Evolutionary conservation across 352 stramenopile species (phyloP).

Genomic region (Globisporangium spinosum): DNA sequence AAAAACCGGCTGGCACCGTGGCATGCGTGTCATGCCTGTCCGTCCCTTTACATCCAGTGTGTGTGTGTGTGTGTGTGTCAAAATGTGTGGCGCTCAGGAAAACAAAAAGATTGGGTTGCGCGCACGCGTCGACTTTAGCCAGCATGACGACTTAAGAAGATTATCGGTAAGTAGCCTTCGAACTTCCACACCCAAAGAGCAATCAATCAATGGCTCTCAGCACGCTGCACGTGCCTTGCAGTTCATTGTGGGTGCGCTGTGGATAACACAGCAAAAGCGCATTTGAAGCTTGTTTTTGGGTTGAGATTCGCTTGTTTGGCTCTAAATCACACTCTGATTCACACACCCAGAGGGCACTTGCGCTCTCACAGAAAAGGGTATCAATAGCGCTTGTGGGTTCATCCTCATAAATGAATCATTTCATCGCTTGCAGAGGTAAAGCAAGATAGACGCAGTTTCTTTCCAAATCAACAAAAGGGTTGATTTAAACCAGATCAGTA

Average conservation of each 20-base stretch:
- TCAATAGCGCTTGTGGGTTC: background rate
- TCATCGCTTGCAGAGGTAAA: background rate
- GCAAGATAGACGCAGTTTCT: background rate
- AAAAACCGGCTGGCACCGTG: background rate
- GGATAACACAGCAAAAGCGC: background rate
- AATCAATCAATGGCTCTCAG: background rate
- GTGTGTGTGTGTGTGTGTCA: background rate
- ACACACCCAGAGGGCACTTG: background rate
- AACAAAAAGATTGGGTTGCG: background rate
- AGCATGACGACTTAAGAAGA: background rate
- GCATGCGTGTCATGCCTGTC: background rate
- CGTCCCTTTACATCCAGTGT: background rate
- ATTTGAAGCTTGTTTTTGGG: background rate
- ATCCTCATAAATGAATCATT: background rate
- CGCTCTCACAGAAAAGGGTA: background rate
- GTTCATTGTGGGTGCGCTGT: background rate
- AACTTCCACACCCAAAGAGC: background rate
- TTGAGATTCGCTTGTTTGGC: background rate
- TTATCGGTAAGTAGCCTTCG: background rate
- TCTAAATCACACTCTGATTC: background rate
- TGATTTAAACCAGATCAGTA: background rate
- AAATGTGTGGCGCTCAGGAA: background rate
- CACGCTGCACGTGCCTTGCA: background rate
- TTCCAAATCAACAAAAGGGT: background rate
- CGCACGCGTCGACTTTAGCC: background rate